A percentile compares a stretch with the other conserved stretches of the same genome.
Conservation (phyloP, 2,329 filamentous ascomycete species). For the Xylaria sp. region DNA sequence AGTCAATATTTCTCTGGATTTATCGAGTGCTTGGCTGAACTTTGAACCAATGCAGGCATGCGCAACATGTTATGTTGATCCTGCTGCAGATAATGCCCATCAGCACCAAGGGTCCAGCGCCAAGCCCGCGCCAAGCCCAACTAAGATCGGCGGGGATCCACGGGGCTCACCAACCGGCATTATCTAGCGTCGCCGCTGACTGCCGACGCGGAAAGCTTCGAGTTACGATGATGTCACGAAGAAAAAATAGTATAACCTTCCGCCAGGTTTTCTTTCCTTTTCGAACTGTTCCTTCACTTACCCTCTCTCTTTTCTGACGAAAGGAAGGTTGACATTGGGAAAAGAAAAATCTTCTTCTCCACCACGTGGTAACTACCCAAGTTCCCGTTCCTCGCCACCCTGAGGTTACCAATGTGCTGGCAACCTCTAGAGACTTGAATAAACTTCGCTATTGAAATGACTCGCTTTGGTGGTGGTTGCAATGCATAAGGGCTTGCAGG, state of each 20-base stretch:
- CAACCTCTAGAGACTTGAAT: not conserved
- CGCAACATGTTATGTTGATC: not conserved
- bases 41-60: not conserved
- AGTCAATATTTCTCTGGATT: not conserved
- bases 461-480: conserved; percentile 5
- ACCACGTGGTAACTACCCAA: not conserved
- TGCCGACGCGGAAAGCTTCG: conserved; percentile 14
- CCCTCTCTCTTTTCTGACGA: not conserved
- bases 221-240: conserved; percentile 24
- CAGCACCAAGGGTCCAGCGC: conserved; percentile 17
- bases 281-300: not conserved
- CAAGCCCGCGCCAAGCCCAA: not conserved
- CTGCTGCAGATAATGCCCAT: not conserved
- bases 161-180: conserved; percentile 8
- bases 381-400: not conserved
- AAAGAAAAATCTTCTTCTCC: not conserved
- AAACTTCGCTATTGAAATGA: conserved; percentile 10
- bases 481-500: not conserved
- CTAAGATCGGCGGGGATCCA: conserved; percentile 16
- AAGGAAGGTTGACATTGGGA: not conserved
- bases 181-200: conserved; percentile 1
- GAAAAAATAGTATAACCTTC: not conserved
- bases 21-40: not conserved
- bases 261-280: conserved; percentile 2
- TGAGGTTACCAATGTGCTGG: conserved; percentile 1